Conservation (phyloP, 148 eudicot species). For the Camellia japonica region DNA sequence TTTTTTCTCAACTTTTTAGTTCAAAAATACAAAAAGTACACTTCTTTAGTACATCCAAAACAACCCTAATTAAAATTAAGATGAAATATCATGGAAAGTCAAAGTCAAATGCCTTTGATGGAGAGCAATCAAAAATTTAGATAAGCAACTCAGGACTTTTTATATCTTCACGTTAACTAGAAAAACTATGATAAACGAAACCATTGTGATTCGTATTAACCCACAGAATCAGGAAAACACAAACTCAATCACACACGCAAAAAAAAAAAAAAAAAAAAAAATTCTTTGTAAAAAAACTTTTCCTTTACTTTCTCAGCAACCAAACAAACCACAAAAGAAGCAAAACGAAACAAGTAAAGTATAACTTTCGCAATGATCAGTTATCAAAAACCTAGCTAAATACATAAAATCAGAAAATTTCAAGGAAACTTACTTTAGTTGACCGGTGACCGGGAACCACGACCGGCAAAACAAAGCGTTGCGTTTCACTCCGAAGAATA, state of each 20-base stretch:
- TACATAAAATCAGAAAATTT: background rate
- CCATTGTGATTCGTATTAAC: background rate
- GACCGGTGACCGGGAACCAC: constrained; percentile 59
- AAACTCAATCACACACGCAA: background rate
- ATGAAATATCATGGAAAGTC: background rate
- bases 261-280: background rate
- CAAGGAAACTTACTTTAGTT: constrained; percentile 40
- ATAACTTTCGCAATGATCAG: background rate
- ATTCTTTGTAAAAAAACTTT: background rate
- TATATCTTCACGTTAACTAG: background rate
- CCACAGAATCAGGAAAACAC: background rate
- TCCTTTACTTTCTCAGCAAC: background rate
- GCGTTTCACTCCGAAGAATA: constrained; percentile 50
- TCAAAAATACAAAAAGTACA: too few relatives aligned
- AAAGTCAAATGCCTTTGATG: background rate
- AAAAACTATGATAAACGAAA: background rate
- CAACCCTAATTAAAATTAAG: too few relatives aligned
- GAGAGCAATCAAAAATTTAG: background rate
- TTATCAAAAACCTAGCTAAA: background rate
- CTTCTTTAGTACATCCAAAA: too few relatives aligned
- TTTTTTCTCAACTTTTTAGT: too few relatives aligned
- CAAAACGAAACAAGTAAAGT: background rate
- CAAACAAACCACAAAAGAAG: background rate
- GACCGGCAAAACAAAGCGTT: constrained; percentile 75
- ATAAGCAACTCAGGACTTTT: background rate